Percentiles rank a stretch among this genome's conserved stretches.
phyloP scores from a whole-genome alignment of 495 filamentous ascomycete species.

The Hypoxylon rickii region DNA sequence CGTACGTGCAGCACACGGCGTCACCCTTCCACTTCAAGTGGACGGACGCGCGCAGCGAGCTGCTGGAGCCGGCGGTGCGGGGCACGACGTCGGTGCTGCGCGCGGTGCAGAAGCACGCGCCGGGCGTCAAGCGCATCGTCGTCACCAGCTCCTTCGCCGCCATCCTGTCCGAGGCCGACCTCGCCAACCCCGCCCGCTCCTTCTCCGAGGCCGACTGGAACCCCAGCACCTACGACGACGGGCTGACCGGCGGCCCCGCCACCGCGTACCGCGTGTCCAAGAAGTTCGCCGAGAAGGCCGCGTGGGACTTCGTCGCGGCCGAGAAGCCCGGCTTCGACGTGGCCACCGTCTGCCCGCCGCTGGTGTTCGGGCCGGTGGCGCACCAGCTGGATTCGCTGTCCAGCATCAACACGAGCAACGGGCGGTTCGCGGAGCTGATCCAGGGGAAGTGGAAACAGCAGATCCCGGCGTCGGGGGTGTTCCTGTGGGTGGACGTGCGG shows the following conservation, averaged over 20 bases:
- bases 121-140: constrained; percentile 66
- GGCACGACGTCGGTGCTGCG: not conserved
- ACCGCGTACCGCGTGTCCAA: constrained; percentile 40
- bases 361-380: constrained; percentile 5
- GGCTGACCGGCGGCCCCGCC: constrained; percentile 48
- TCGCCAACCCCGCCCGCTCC: constrained; percentile 15
- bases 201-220: constrained; percentile 73
- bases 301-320: constrained; percentile 56
- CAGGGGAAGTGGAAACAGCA: not conserved
- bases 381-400: not conserved
- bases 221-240: constrained; percentile 68
- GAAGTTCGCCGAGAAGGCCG: constrained; percentile 51
- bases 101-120: not conserved
- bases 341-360: constrained; percentile 3
- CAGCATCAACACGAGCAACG: constrained; percentile 1
- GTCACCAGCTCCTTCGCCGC: constrained; percentile 75
- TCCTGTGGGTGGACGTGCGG: constrained; percentile 9
- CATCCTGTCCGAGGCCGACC: constrained; percentile 49
- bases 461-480: not conserved
- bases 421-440: not conserved
- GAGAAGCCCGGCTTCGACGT: constrained; percentile 52
- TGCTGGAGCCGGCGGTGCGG: not conserved
- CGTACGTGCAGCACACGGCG: constrained; percentile 87
- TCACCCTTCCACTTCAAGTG: constrained; percentile 36
- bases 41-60: not conserved